Percentiles rank a stretch among this genome's conserved stretches.
These are phyloP conservation scores for Boletus pseudo-olivaceus DNA, from an alignment of 768 basidiomycete species.

Conservation along the genomic window DNA sequence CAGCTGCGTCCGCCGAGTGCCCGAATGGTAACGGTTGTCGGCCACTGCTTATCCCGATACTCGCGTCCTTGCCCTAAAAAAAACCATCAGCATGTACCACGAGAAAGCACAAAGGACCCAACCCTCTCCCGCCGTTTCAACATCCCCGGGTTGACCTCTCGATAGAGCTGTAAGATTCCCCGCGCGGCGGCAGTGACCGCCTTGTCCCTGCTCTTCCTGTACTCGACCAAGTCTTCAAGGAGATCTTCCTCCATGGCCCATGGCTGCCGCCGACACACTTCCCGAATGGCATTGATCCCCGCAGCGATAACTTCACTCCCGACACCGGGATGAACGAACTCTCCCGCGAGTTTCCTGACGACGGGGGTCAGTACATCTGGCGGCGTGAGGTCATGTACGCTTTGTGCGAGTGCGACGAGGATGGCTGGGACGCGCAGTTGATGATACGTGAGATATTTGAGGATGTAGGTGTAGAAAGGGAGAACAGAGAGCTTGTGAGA, in stretches of 20 bases:
- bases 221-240: constrained; percentile 88
- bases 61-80: constrained; percentile 82
- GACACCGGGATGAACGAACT: constrained; percentile 97
- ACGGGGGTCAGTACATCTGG: constrained; percentile 90
- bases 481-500: constrained; percentile 90
- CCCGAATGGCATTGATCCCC: constrained; percentile 92
- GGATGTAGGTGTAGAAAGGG: constrained; percentile 92
- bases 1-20: constrained; percentile 66
- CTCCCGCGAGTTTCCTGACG: constrained; percentile 85
- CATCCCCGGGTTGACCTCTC: constrained; percentile 95
- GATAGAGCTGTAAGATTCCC: constrained; percentile 82
- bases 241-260: constrained; percentile 97
- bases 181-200: constrained; percentile 86
- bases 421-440: constrained; percentile 92
- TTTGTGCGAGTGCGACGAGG: constrained; percentile 90
- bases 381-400: constrained; percentile 91
- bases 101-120: constrained; percentile 20
- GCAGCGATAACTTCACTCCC: constrained; percentile 94
- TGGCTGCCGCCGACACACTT: constrained; percentile 91
- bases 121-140: constrained; percentile 86
- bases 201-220: constrained; percentile 94
- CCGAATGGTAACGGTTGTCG: constrained; percentile 77
- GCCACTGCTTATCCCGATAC: constrained; percentile 66
- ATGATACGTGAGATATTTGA: constrained; percentile 89
- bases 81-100: neutral